Conservation (phyloP, 139 green algal species). For the Monoraphidium neglectum region DNA sequence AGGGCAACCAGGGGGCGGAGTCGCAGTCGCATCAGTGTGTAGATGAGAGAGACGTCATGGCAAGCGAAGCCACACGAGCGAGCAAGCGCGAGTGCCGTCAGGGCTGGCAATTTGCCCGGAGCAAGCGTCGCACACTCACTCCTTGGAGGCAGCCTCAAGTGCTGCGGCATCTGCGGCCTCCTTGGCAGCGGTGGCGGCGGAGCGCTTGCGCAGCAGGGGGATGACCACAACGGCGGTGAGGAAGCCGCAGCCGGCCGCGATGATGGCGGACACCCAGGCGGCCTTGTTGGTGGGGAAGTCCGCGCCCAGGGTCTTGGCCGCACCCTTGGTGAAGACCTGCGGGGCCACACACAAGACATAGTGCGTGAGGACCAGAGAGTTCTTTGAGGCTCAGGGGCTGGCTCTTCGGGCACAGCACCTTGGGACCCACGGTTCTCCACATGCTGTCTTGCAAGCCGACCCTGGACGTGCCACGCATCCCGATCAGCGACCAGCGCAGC, state of each 20-base stretch:
- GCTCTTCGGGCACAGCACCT: too few relatives aligned
- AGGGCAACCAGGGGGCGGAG: too few relatives aligned
- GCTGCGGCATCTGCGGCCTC: background rate
- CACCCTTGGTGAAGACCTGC: constrained; percentile 65
- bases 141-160: background rate
- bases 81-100: too few relatives aligned
- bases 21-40: too few relatives aligned
- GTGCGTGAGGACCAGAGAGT: too few relatives aligned
- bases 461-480: background rate
- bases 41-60: too few relatives aligned
- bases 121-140: background rate
- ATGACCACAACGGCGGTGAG: constrained; percentile 30
- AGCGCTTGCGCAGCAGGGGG: constrained; percentile 32
- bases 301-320: constrained; percentile 35
- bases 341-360: too few relatives aligned
- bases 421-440: too few relatives aligned
- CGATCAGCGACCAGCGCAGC: background rate
- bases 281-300: constrained; percentile 36
- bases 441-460: too few relatives aligned
- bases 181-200: constrained; percentile 18
- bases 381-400: too few relatives aligned
- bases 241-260: constrained; percentile 21
- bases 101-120: background rate
- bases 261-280: constrained; percentile 39
- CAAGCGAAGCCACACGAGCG: too few relatives aligned